These are phyloP conservation scores for Carnegiea gigantea DNA, from an alignment of 179 eudicot species.

Conservation along the genomic window DNA sequence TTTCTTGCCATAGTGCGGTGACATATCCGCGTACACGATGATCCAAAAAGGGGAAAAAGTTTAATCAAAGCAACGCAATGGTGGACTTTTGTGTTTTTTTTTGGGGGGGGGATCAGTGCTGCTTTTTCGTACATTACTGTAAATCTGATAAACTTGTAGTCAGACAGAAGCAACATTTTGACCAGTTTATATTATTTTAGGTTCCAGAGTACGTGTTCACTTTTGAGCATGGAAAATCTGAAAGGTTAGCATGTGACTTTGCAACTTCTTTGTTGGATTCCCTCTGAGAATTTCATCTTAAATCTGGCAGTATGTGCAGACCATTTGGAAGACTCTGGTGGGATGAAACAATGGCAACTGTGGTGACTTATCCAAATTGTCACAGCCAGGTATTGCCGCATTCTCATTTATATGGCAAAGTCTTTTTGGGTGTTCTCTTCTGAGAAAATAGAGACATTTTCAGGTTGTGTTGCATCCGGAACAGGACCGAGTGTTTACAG, in stretches of 20 bases:
- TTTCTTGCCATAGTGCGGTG: too few relatives aligned
- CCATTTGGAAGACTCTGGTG: conserved; percentile 57
- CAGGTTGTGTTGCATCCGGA: conserved; percentile 48
- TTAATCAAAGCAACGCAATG: too few relatives aligned
- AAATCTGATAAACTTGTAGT: neutral
- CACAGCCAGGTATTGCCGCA: conserved; percentile 39
- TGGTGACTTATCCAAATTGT: conserved; percentile 41
- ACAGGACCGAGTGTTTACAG: conserved; percentile 47
- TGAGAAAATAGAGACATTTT: conserved; percentile 11
- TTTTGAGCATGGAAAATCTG: conserved; percentile 51
- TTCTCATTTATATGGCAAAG: neutral
- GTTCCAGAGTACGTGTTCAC: conserved; percentile 45
- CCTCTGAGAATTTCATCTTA: neutral
- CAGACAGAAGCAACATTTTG: neutral
- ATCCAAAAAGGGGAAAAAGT: too few relatives aligned
- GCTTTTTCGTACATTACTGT: too few relatives aligned
- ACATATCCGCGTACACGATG: too few relatives aligned
- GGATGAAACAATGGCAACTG: conserved; percentile 47
- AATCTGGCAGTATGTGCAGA: conserved; percentile 24
- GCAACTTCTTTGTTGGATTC: neutral
- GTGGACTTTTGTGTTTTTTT: too few relatives aligned
- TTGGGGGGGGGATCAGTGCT: too few relatives aligned
- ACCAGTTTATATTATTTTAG: conserved; percentile 24
- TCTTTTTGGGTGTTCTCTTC: conserved; percentile 6
- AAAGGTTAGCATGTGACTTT: conserved; percentile 30